Evolutionary conservation across 108 stramenopile species (phyloP).

Genomic region (Cyclotella atomus): DNA sequence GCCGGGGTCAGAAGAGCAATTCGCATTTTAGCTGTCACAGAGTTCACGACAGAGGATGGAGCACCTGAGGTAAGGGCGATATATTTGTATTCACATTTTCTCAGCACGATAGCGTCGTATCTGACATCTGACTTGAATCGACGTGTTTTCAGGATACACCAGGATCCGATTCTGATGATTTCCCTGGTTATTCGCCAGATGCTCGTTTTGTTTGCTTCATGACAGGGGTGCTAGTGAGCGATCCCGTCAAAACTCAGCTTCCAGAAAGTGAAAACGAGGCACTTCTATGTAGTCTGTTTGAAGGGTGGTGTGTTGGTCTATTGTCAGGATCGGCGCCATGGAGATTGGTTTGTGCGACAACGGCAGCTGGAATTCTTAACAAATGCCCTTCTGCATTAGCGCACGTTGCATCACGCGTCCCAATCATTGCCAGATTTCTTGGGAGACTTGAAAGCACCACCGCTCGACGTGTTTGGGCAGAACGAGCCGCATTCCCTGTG

Average conservation of each 20-base stretch:
- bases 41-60: conserved; percentile 63
- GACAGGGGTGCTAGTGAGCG: conserved; percentile 71
- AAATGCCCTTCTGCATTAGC: conserved; percentile 53
- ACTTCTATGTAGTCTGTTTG: conserved; percentile 58
- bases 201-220: conserved; percentile 74
- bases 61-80: conserved; percentile 32
- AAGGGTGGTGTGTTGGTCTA: conserved; percentile 85
- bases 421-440: conserved; percentile 61
- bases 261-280: conserved; percentile 46
- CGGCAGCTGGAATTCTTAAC: conserved; percentile 74
- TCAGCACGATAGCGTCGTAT: conserved; percentile 24
- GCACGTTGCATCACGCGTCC: conserved; percentile 37
- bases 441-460: conserved; percentile 66
- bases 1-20: conserved; percentile 65
- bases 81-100: too few relatives aligned
- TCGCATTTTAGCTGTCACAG: conserved; percentile 68
- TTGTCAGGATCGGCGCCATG: conserved; percentile 83
- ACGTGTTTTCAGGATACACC: too few relatives aligned
- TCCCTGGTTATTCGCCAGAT: conserved; percentile 53
- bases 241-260: conserved; percentile 41
- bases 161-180: conserved; percentile 14
- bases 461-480: conserved; percentile 78
- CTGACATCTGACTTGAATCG: background rate
- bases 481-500: conserved; percentile 82
- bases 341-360: conserved; percentile 82